These are phyloP conservation scores for Penicillium griseofulvum DNA, from an alignment of 2,329 filamentous ascomycete species.

Conservation along the genomic window DNA sequence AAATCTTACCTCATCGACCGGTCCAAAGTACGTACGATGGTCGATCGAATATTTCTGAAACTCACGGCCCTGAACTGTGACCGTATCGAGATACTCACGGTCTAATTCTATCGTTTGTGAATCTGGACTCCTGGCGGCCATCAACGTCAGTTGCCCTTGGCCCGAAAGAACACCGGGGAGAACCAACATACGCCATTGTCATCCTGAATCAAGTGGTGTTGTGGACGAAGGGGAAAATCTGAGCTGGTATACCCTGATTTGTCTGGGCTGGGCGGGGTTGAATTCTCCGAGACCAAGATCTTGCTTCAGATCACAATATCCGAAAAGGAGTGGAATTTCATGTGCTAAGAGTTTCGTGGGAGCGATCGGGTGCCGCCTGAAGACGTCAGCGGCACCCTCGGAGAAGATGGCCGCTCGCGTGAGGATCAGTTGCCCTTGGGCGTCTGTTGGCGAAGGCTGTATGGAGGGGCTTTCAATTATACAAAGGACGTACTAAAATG, in stretches of 20 bases:
- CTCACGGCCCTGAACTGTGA: slow-evolving; percentile 60
- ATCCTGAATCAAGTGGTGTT: slow-evolving; percentile 1
- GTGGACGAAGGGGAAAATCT: slow-evolving; percentile 12
- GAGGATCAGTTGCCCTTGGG: slow-evolving; percentile 24
- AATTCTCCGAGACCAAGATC: slow-evolving; percentile 13
- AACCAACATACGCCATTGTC: slow-evolving; percentile 32
- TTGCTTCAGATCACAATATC: slow-evolving; percentile 12
- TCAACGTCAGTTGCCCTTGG: slow-evolving; percentile 27
- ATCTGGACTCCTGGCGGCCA: slow-evolving; percentile 40
- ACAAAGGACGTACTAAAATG: slow-evolving; percentile 29
- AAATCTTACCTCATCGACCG: slow-evolving; percentile 65
- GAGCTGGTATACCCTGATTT: slow-evolving; percentile 11
- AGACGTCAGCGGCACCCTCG: slow-evolving; percentile 20
- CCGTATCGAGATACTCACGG: slow-evolving; percentile 57
- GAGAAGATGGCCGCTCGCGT: slow-evolving; percentile 21
- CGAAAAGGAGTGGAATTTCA: slow-evolving; percentile 15
- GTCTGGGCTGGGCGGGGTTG: slow-evolving; percentile 18
- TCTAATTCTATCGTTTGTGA: slow-evolving; percentile 54
- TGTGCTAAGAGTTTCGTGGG: slow-evolving; percentile 24
- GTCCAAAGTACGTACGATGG: slow-evolving; percentile 64
- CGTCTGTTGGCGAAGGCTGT: slow-evolving; percentile 23
- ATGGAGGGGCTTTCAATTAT: slow-evolving; percentile 24
- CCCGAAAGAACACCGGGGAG: slow-evolving; percentile 7
- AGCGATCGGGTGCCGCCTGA: slow-evolving; percentile 24
- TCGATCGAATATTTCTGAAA: slow-evolving; percentile 68